Evolutionary conservation across 2,329 filamentous ascomycete genomes (phyloP), one percentile per base, ranked within the genome.

Genomic region (Ceratocystiopsis brevicomis): DNA sequence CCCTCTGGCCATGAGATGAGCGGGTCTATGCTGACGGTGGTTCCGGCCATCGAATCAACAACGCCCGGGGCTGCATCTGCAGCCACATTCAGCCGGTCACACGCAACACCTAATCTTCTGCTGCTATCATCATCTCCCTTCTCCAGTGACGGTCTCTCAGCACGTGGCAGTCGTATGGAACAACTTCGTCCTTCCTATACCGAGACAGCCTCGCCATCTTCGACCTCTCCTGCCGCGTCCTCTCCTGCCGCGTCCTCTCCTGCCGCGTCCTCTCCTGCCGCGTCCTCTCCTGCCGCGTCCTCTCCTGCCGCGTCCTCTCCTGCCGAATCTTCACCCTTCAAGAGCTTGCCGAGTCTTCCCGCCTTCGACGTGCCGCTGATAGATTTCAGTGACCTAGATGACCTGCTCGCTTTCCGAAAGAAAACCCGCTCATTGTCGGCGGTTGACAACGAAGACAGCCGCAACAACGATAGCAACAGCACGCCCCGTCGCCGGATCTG

Each of bases 281-380:
- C n/a, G n/a, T n/a, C 19, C 9, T 39, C 38, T n/a, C 3, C 37
- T 39, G n/a, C 33, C 17, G 25, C 21, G 33, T 50, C 51, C 44
- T 54, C 33, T 11, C 10, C 15, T n/a, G n/a, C n/a, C n/a, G n/a
- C n/a, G n/a, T n/a, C n/a, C n/a, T n/a, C n/a, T 8, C 33, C 13
- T 11, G 3, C 33, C 33, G 33, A 34, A 30, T 11, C 25, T 30
- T 30, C 10, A 30, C 25, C 50, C 51, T 47, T 53, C 48, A 61
- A 61, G 50, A 57, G 49, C 45, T 50, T 61, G 16, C 59, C 60
- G 37, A 57, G 51, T 44, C 53, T 64, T 18, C 57, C 65, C 14
- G 54, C 58, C 45, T 71, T 72, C 54, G 67, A 71, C 45, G 57
- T 75, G 33, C 65, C 68, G 35, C 65, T 66, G 1, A 68, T 75